A percentile compares a stretch with the other conserved stretches of the same genome.
Evolutionary conservation across 768 basidiomycete genomes (phyloP).

Genomic region (Gymnopilus dilepis): DNA sequence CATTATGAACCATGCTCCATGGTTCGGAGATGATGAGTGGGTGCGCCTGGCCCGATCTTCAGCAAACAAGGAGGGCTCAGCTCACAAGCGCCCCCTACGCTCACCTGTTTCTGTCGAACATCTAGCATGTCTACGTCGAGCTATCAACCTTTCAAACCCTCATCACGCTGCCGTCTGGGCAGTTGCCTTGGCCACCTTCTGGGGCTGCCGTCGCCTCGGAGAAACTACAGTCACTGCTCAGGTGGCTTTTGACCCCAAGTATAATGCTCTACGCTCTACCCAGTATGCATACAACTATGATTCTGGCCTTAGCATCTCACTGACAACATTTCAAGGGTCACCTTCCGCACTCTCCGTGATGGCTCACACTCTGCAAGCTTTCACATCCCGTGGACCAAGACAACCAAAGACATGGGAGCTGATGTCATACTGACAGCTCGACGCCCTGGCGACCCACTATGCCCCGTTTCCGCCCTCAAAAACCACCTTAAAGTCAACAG

Average conservation of each 20-base stretch:
- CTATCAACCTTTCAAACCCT: conserved; percentile 30
- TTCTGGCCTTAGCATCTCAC: too few species aligned
- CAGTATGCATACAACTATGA: too few species aligned
- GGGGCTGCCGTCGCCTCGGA: conserved; percentile 36
- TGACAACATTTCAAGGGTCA: neutral
- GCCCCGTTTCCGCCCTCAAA: conserved; percentile 14
- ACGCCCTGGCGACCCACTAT: neutral
- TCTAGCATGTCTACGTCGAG: conserved; percentile 25
- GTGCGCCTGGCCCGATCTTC: conserved; percentile 20
- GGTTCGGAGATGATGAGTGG: conserved; percentile 38
- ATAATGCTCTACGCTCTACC: conserved; percentile 11
- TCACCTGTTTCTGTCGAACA: conserved; percentile 42
- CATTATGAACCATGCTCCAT: conserved; percentile 35
- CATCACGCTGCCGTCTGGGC: conserved; percentile 43
- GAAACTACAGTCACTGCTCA: conserved; percentile 30
- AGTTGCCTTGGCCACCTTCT: conserved; percentile 39
- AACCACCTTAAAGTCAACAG: conserved; percentile 9
- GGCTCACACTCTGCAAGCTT: conserved; percentile 17
- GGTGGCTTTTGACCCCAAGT: neutral
- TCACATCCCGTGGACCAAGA: conserved; percentile 39
- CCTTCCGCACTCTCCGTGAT: conserved; percentile 10
- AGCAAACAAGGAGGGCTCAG: conserved; percentile 29
- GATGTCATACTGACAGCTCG: conserved; percentile 20
- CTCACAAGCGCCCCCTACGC: conserved; percentile 22
- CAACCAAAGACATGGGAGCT: conserved; percentile 25